These are phyloP conservation scores for Penicillium sp. DNA, from an alignment of 2,329 filamentous ascomycete genomes.

Conservation along the genomic window DNA sequence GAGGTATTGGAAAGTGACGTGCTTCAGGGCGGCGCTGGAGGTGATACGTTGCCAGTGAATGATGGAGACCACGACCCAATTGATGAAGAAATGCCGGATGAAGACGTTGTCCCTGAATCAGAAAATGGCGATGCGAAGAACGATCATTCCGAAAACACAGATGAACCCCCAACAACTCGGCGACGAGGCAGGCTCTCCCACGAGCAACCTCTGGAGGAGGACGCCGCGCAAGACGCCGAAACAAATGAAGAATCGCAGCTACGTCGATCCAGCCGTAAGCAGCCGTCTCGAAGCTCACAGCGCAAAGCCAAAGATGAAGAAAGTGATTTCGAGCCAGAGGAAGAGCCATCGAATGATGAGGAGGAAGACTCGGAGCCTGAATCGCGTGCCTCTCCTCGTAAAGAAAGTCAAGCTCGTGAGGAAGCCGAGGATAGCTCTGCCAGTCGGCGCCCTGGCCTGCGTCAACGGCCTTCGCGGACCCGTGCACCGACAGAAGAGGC, in stretches of 20 bases:
- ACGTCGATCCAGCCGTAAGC: conserved; percentile 36
- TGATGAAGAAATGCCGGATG: conserved; percentile 32
- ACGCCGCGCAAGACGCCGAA: conserved; percentile 25
- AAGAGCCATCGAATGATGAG: conserved; percentile 46
- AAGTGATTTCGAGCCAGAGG: conserved; percentile 56
- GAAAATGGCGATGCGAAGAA: conserved; percentile 31
- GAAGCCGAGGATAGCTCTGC: conserved; percentile 42
- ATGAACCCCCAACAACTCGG: conserved; percentile 46
- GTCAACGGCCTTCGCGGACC: conserved; percentile 43
- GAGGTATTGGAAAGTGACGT: conserved; percentile 39
- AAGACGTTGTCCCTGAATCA: conserved; percentile 36
- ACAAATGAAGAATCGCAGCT: conserved; percentile 26
- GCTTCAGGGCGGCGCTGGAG: conserved; percentile 28
- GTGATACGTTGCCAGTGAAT: conserved; percentile 18
- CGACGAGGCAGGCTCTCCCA: conserved; percentile 32
- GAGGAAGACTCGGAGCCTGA: conserved; percentile 48
- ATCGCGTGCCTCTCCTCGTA: conserved; percentile 37
- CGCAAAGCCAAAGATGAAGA: conserved; percentile 47
- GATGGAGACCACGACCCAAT: conserved; percentile 19
- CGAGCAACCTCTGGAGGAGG: conserved; percentile 21
- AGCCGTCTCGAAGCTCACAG: conserved; percentile 36
- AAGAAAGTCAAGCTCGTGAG: conserved; percentile 34
- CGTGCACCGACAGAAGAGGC: conserved; percentile 41
- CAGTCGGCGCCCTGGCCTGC: conserved; percentile 46
- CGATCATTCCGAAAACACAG: conserved; percentile 40